A percentile compares a stretch with the other conserved stretches of the same genome.
Evolutionary conservation across 2,329 filamentous ascomycete species (phyloP).

Genomic region (Fusarium protoensiforme): DNA sequence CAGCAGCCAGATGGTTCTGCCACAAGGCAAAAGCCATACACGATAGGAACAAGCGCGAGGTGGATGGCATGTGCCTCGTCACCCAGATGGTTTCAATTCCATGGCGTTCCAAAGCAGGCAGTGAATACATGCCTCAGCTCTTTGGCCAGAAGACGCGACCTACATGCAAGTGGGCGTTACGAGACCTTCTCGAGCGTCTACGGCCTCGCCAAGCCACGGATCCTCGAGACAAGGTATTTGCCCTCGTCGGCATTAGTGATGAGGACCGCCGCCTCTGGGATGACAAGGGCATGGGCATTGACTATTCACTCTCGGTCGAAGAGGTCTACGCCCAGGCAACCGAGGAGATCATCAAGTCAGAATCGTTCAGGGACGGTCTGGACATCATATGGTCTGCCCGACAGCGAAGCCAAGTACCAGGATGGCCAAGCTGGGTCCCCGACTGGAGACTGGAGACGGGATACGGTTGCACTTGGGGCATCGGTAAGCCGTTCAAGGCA

Average conservation of each 20-base stretch:
- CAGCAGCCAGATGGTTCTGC: slow-evolving; percentile 29
- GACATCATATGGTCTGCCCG: slow-evolving; percentile 27
- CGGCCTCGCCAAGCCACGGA: slow-evolving; percentile 29
- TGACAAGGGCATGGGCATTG: slow-evolving; percentile 1
- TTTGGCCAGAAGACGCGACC: slow-evolving; percentile 6
- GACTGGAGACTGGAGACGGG: slow-evolving; percentile 32
- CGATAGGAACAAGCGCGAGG: background rate
- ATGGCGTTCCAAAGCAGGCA: slow-evolving; percentile 18
- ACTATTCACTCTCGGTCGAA: slow-evolving; percentile 25
- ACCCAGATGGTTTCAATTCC: slow-evolving; percentile 20
- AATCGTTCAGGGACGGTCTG: background rate
- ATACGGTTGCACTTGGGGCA: slow-evolving; percentile 27
- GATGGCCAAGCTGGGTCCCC: slow-evolving; percentile 35
- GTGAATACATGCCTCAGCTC: slow-evolving; percentile 9
- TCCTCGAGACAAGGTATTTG: slow-evolving; percentile 32
- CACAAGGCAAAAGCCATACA: slow-evolving; percentile 16
- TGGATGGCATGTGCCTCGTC: slow-evolving; percentile 17
- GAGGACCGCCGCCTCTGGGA: background rate
- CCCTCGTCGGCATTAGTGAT: slow-evolving; percentile 26
- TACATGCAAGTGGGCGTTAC: slow-evolving; percentile 23
- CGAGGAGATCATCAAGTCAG: slow-evolving; percentile 20
- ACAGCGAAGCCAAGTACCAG: slow-evolving; percentile 9
- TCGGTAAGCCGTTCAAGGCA: slow-evolving; percentile 12
- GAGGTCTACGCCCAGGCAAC: slow-evolving; percentile 23
- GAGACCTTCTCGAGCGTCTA: slow-evolving; percentile 18